Conservation (phyloP, 1,139 yeast species). For the Kodamaea derodonti region DNA sequence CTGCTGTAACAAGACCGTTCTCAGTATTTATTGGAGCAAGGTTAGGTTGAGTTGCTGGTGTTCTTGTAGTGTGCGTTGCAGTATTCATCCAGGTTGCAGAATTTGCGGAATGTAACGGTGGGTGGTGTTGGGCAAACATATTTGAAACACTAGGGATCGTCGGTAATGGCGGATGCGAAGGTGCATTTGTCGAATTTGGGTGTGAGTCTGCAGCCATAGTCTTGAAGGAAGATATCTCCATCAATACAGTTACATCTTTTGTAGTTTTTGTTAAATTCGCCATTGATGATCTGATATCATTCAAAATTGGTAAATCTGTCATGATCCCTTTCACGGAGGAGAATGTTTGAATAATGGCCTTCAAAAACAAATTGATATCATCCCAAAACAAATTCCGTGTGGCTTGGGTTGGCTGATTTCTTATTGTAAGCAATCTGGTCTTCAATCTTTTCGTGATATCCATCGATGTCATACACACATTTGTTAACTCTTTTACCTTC, state of each 20-base stretch:
- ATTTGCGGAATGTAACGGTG: constrained; percentile 18
- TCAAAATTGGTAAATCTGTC: constrained; percentile 72
- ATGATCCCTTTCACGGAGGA: constrained; percentile 83
- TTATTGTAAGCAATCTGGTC: constrained; percentile 50
- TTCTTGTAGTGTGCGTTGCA: constrained; percentile 25
- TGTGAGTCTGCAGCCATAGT: constrained; percentile 22
- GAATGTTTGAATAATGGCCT: constrained; percentile 76
- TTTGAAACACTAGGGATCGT: constrained; percentile 34
- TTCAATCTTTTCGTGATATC: constrained; percentile 72
- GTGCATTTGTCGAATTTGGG: constrained; percentile 4
- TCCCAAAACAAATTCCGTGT: constrained; percentile 78
- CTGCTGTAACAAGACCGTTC: constrained; percentile 2
- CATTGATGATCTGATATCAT: constrained; percentile 76
- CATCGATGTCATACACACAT: constrained; percentile 75
- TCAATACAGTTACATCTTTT: constrained; percentile 79
- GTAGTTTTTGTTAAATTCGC: constrained; percentile 83
- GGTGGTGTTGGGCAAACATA: constrained; percentile 33
- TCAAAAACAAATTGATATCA: constrained; percentile 76
- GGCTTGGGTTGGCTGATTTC: constrained; percentile 46
- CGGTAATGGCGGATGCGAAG: constrained; percentile 24
- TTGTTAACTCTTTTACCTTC: constrained; percentile 74
- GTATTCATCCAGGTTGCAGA: constrained; percentile 11
- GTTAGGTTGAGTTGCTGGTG: constrained; percentile 13
- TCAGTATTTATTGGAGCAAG: constrained; percentile 4
- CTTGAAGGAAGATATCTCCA: constrained; percentile 54